Evolutionary conservation across 805 yeast genomes (phyloP).

Genomic region (Ogataea pignaliae): DNA sequence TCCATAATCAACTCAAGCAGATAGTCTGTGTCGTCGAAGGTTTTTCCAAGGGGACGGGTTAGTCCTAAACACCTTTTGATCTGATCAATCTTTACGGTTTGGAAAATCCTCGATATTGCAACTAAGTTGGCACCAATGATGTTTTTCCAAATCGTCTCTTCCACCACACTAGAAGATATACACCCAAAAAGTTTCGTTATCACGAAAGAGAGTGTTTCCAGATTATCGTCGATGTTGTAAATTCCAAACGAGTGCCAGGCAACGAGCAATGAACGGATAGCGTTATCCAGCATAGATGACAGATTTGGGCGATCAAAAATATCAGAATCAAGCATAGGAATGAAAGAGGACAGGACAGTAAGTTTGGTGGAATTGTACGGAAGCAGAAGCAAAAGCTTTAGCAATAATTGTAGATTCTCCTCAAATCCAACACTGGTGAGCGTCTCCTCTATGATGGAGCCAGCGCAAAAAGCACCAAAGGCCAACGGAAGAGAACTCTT

Average conservation of each 20-base stretch:
- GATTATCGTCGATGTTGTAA: background rate
- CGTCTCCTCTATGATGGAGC: background rate
- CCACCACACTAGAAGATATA: background rate
- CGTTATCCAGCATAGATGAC: background rate
- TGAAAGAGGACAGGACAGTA: background rate
- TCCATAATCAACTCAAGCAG: slow-evolving; percentile 13
- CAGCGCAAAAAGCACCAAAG: slow-evolving; percentile 1
- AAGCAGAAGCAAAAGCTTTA: slow-evolving; percentile 5
- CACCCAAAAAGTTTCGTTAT: background rate
- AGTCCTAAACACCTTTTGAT: slow-evolving; percentile 12
- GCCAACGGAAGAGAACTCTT: slow-evolving; percentile 1
- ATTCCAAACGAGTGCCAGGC: background rate
- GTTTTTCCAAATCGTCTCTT: slow-evolving; percentile 2
- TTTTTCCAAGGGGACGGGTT: background rate
- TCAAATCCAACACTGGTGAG: background rate
- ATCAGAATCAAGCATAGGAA: background rate
- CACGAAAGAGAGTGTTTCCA: background rate
- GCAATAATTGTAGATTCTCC: background rate
- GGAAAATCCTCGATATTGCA: slow-evolving; percentile 17
- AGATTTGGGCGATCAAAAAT: background rate
- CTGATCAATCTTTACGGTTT: slow-evolving; percentile 12
- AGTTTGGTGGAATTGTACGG: slow-evolving; percentile 15
- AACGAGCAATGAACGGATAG: background rate
- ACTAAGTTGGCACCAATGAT: slow-evolving; percentile 21
- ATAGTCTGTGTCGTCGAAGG: slow-evolving; percentile 4